Evolutionary conservation across 2,329 filamentous ascomycete genomes (phyloP).

Genomic region (Saccharata proteae): DNA sequence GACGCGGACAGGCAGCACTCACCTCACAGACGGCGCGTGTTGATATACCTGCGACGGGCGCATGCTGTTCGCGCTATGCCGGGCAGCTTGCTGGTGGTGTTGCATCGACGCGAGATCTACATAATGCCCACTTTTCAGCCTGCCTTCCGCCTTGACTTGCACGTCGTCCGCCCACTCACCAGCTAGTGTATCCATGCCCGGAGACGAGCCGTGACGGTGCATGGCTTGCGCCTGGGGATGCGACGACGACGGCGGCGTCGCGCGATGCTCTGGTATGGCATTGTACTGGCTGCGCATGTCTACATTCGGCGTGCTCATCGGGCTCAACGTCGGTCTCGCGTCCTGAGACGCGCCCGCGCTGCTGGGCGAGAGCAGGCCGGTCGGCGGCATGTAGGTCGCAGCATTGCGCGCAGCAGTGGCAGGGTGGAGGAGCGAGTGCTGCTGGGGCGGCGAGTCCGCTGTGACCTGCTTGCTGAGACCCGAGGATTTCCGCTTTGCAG

Average conservation of each 20-base stretch:
- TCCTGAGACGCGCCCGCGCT: too few species aligned
- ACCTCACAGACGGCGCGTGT: conserved; percentile 26
- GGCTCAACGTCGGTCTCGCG: conserved; percentile 7
- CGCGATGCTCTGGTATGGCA: conserved; percentile 11
- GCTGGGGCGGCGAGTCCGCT: conserved; percentile 17
- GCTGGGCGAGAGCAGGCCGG: too few species aligned
- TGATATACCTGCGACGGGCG: conserved; percentile 13
- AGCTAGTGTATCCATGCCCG: conserved; percentile 36
- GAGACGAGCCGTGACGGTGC: conserved; percentile 31
- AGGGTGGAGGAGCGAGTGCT: conserved; percentile 1
- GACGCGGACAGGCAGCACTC: conserved; percentile 10
- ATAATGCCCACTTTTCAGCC: conserved; percentile 4
- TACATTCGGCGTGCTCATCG: conserved; percentile 7
- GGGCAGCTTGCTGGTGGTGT: conserved; percentile 30
- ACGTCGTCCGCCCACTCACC: conserved; percentile 19
- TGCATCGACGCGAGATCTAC: conserved; percentile 36
- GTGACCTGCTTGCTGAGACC: conserved; percentile 30
- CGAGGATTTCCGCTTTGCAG: conserved; percentile 27
- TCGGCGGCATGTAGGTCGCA: too few species aligned
- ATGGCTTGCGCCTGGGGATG: conserved; percentile 18
- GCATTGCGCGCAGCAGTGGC: too few species aligned
- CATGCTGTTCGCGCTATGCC: conserved; percentile 21
- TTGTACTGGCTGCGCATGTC: conserved; percentile 9
- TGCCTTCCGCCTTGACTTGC: neutral
- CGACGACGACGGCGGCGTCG: conserved; percentile 12